phyloP scores from a whole-genome alignment of 2,329 filamentous ascomycete genomes.

The Arachnopeziza araneosa region DNA sequence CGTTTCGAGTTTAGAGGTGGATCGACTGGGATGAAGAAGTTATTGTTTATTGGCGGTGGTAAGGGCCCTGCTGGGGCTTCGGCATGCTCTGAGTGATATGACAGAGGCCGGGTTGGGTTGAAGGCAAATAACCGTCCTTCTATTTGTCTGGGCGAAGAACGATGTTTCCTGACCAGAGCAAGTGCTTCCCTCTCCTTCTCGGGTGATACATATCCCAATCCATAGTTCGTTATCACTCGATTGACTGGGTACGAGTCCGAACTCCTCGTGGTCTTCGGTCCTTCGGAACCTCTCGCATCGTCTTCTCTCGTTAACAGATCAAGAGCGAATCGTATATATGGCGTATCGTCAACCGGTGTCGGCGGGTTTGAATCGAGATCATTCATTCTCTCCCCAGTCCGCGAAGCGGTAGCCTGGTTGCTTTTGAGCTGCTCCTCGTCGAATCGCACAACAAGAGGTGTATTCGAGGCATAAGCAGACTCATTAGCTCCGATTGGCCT shows the following conservation, averaged over 20 bases:
- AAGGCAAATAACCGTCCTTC: constrained; percentile 25
- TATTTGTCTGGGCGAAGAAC: constrained; percentile 28
- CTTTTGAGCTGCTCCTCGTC: constrained; percentile 26
- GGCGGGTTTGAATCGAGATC: constrained; percentile 35
- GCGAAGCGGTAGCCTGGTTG: constrained; percentile 19
- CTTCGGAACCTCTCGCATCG: constrained; percentile 51
- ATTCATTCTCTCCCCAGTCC: constrained; percentile 9
- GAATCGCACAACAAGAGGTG: constrained; percentile 22
- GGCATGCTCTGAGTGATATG: constrained; percentile 8
- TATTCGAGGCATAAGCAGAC: constrained; percentile 17
- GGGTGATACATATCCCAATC: constrained; percentile 29
- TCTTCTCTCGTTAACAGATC: constrained; percentile 77
- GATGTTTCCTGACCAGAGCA: constrained; percentile 31
- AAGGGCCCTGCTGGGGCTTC: constrained; percentile 5
- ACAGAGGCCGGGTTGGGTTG: constrained; percentile 27
- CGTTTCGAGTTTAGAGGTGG: constrained; percentile 37
- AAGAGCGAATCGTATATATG: constrained; percentile 85
- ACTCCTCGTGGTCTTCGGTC: constrained; percentile 39
- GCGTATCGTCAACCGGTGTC: constrained; percentile 79
- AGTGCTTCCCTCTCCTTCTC: constrained; percentile 33
- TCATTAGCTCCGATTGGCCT: constrained; percentile 20
- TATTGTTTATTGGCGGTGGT: constrained; percentile 12
- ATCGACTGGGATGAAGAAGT: constrained; percentile 44
- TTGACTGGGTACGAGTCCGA: constrained; percentile 43
- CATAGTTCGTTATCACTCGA: constrained; percentile 42